Base-by-base conservation (phyloP, 352 stramenopile genomes). In the Phytophthora melonis region DNA sequence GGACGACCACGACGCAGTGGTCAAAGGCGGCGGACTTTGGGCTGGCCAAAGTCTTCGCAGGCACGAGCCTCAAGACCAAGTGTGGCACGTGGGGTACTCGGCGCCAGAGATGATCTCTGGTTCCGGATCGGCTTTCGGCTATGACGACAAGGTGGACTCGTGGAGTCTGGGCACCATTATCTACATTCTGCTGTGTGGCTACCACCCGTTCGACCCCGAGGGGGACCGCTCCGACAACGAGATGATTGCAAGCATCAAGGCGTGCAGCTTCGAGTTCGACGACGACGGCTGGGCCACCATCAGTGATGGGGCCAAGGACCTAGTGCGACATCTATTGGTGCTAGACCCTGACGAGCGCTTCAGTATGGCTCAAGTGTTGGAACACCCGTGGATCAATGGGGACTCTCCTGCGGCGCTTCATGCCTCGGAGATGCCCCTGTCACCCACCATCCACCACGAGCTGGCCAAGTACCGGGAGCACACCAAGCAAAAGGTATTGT, bases 151-250 rank as follows among this genome's bases (percentile, higher is more conserved):
- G 57, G 90, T 96, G 19, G 90, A 97, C 53, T 92, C 90, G 36
- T 97, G 90, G 90, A 94, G 89, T 68, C 75, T 97, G n/a, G 90
- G 90, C 45, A 93, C 87, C 2, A 94, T 95, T 47, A 62, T 97
- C 55, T 95, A 97, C 73, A 97, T 95, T 75, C 66, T 97, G 83
- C 63, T 97, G 5, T 95, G 88, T 47, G 90, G 90, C 3, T 94
- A 92, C 55, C 90, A 97, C 60, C 90, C 90, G 21, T 97, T 97
- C 50, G 90, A 97, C 54, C 87, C 87, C 0, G 67, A 89, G 30
- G 89, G 89, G n/a, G 85, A 84, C 8, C 67, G 86, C 25, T 89
- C 89, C 58, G 89, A 95, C 73, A 93, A 83, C 58, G 84, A 93
- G 27, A 95, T 97, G 85, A 93, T 96, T 60, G 85, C 84, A 5